Evolutionary conservation across 2,329 filamentous ascomycete genomes (phyloP).

Genomic region (Talaromyces atroroseus): DNA sequence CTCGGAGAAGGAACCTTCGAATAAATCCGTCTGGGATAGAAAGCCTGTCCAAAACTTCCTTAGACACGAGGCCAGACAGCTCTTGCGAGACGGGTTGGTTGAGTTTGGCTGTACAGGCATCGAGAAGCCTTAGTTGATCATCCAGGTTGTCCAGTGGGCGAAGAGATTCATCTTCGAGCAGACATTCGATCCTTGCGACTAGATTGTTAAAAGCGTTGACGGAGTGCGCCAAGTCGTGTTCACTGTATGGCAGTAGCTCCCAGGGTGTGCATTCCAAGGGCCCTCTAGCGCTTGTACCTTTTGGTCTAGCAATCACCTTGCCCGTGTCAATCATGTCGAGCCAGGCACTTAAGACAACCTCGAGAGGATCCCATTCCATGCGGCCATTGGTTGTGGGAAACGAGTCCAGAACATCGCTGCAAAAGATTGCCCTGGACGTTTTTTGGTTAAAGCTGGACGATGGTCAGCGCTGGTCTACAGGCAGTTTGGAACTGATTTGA

Average conservation of each 20-base stretch:
- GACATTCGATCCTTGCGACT: not conserved
- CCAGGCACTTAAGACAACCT: conserved; percentile 2
- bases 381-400: not conserved
- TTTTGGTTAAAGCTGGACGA: conserved; percentile 4
- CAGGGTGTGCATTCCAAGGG: not conserved
- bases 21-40: not conserved
- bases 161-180: not conserved
- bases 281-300: conserved; percentile 1
- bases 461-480: not conserved
- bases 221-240: not conserved
- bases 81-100: conserved; percentile 1
- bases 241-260: conserved; percentile 2
- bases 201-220: conserved; percentile 1
- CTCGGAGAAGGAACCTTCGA: conserved; percentile 1
- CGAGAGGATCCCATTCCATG: conserved; percentile 4
- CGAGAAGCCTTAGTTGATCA: conserved; percentile 2
- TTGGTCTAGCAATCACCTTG: not conserved
- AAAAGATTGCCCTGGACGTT: conserved; percentile 2
- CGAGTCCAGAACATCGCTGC: conserved; percentile 2
- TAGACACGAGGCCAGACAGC: not conserved
- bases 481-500: not conserved
- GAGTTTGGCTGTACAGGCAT: conserved; percentile 1
- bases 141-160: conserved; percentile 1
- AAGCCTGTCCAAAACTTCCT: not conserved
- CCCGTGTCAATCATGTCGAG: conserved; percentile 1